Evolutionary conservation across 139 green algal genomes (phyloP), one percentile per base, ranked within the genome.

Genomic region (Chlamydomonas schloesseri): DNA sequence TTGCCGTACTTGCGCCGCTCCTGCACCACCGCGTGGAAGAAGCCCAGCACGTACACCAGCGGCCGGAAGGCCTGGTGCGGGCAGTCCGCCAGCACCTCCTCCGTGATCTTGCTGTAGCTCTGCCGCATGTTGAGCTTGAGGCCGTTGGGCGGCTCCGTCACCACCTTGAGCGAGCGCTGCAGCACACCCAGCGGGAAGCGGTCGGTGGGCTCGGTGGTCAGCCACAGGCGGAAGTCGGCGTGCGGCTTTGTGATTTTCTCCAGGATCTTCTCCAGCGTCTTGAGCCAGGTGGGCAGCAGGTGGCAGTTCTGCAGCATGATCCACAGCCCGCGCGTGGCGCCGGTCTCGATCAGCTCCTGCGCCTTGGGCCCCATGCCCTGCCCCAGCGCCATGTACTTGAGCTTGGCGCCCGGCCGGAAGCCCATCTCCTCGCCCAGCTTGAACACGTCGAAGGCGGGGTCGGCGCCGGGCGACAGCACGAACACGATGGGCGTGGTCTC

Each of bases 341-440:
- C 95, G 55, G 90, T 92, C 90, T 97, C 93, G 36, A 98, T 95
- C 46, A 96, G 91, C 89, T 98, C 96, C 37, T 88, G 81, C 23
- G 96, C 96, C 89, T 96, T 96, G 73, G 94, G 94, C 3, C 95
- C 95, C 95, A 98, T 98, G 88, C 96, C 96, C 89, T 98, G 96
- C 13, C 96, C 96, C 76, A 98, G 95, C 0, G 96, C 95, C 94
- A 98, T 97, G 92, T 97, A 97, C 92, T 98, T 97, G 81, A 98
- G 91, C 93, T 97, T 97, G 84, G 91, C 91, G 9, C 94, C 94
- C 34, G 92, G 91, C 47, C 71, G 95, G 92, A 96, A 98, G 60
- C 96, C 96, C 90, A 97, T 93, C 75, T 96, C 91, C 91, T 98
- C 95, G 47, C 95, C 96, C 70, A 98, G 95, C 84, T 94, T 95